Evolutionary conservation across 1,139 yeast species (phyloP).

Genomic region (Suhomyces anneliseae): DNA sequence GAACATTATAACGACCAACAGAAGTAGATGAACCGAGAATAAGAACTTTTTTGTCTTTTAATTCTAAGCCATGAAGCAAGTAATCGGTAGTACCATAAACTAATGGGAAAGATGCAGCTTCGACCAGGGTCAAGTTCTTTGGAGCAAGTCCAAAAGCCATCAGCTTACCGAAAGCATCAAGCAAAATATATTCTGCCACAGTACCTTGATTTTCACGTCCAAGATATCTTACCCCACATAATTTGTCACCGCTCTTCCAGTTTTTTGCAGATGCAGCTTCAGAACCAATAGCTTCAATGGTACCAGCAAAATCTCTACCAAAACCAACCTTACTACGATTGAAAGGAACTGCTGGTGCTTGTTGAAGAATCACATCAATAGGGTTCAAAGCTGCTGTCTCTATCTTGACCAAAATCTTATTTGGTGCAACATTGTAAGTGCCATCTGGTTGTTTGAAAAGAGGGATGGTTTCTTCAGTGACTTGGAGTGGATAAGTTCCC

Average conservation of each 20-base stretch:
- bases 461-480: conserved; percentile 14
- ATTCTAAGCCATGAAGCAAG: conserved; percentile 18
- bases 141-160: conserved; percentile 50
- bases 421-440: conserved; percentile 34
- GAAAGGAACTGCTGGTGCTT: background rate
- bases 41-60: conserved; percentile 40
- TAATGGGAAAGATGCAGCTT: conserved; percentile 60
- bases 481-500: conserved; percentile 13
- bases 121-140: conserved; percentile 40
- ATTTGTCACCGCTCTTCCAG: conserved; percentile 67
- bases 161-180: conserved; percentile 41
- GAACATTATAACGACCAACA: conserved; percentile 64
- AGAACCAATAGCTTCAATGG: conserved; percentile 62
- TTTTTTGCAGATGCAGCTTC: conserved; percentile 41
- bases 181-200: conserved; percentile 37
- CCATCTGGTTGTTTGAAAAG: conserved; percentile 33
- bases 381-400: conserved; percentile 66
- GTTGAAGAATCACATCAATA: conserved; percentile 54
- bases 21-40: conserved; percentile 73
- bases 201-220: conserved; percentile 46
- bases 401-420: conserved; percentile 57
- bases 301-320: conserved; percentile 46
- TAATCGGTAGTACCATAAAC: conserved; percentile 59
- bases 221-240: conserved; percentile 51
- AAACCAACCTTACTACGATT: conserved; percentile 17